phyloP scores from a whole-genome alignment of 2,329 filamentous ascomycete genomes.

The Pseudocercospora fijiensis region DNA sequence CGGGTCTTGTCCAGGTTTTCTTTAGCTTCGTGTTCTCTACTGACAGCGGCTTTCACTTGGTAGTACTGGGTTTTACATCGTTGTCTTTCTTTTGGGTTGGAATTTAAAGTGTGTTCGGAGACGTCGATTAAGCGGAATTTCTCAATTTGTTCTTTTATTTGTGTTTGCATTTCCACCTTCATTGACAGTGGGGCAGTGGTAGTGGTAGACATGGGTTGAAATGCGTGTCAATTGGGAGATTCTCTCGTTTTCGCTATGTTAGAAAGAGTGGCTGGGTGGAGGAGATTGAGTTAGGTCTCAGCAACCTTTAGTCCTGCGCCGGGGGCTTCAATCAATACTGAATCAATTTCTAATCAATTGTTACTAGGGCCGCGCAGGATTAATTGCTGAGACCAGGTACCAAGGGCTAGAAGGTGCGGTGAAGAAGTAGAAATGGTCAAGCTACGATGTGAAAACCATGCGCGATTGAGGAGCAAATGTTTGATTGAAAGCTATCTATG shows the following conservation, averaged over 20 bases:
- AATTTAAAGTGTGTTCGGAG: not conserved
- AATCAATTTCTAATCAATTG: no score
- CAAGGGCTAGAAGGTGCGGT: not conserved
- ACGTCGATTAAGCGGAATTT: not conserved
- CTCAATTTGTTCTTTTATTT: not conserved
- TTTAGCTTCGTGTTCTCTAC: not conserved
- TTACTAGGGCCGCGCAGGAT: no score
- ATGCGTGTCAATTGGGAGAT: not conserved
- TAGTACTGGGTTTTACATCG: not conserved
- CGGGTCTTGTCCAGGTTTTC: not conserved
- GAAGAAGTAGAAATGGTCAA: not conserved
- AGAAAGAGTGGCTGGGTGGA: not conserved
- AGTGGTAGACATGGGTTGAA: no score
- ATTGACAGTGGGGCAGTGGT: not conserved
- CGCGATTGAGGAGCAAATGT: not conserved
- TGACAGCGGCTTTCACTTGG: not conserved
- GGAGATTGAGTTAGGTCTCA: not conserved
- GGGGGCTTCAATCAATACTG: no score
- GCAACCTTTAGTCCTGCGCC: no score
- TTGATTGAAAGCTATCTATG: not conserved
- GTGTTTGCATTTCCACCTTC: not conserved
- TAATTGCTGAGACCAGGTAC: no score
- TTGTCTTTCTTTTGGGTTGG: not conserved
- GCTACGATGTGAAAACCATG: not conserved
- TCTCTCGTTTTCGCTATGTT: not conserved